Conservation (phyloP, 176 grass and related monocot genomes). For the Phragmites australis region DNA sequence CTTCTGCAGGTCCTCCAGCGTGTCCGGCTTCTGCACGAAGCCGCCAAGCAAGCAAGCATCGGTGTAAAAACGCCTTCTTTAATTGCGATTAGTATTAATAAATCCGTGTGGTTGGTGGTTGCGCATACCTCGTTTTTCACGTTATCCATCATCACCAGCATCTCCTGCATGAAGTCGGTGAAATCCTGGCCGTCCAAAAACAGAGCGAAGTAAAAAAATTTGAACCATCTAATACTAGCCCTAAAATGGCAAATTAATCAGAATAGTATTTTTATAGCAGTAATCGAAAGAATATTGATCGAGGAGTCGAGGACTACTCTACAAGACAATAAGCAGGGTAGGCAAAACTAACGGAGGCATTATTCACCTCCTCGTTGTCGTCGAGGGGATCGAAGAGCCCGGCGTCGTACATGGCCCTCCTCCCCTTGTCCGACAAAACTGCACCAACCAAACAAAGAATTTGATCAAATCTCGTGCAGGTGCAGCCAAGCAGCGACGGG, state of each 20-base stretch:
- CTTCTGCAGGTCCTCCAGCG: conserved; percentile 88
- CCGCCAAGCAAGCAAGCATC: not conserved
- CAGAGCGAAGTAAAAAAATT: conserved; percentile 1
- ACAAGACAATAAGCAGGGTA: conserved; percentile 25
- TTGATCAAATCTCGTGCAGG: conserved; percentile 11
- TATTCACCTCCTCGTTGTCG: conserved; percentile 76
- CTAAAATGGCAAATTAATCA: not conserved
- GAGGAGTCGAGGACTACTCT: too few relatives aligned
- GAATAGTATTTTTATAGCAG: too few relatives aligned
- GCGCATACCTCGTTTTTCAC: conserved; percentile 88
- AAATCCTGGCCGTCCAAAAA: conserved; percentile 80
- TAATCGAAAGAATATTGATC: not conserved
- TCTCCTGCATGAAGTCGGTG: conserved; percentile 95
- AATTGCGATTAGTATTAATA: not conserved
- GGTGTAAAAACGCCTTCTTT: not conserved
- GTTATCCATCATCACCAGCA: conserved; percentile 96
- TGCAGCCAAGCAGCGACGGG: not conserved
- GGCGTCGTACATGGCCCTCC: conserved; percentile 90
- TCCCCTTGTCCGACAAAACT: conserved; percentile 94
- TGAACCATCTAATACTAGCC: not conserved
- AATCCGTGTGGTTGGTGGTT: not conserved
- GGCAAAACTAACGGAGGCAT: too few relatives aligned
- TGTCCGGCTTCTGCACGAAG: conserved; percentile 75
- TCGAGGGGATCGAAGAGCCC: conserved; percentile 89
- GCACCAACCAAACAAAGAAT: conserved; percentile 31